Conservation (phyloP, 192 early-diverging fungal genomes). For the Coemansia sp. region DNA sequence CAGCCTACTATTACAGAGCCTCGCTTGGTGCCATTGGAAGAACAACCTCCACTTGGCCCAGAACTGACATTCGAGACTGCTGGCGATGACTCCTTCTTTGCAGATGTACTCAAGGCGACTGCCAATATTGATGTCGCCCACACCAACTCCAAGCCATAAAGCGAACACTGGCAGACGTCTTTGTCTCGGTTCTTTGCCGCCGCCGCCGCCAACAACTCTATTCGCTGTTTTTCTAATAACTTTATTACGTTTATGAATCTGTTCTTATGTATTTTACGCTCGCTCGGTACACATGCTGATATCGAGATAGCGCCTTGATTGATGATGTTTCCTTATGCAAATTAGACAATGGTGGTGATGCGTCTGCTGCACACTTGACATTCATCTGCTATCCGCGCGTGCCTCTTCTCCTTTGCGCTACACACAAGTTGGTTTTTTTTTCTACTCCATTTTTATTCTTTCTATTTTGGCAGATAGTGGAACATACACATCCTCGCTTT, state of each 20-base stretch:
- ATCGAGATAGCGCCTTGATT: neutral
- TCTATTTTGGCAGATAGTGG: neutral
- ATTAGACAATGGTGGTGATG: neutral
- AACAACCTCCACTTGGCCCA: neutral
- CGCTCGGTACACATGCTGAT: neutral
- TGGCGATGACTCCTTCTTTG: slow-evolving; percentile 24
- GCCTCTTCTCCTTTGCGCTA: neutral
- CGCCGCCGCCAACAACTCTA: neutral
- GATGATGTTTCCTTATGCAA: neutral
- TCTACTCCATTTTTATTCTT: neutral
- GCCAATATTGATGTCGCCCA: neutral
- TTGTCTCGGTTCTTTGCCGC: neutral
- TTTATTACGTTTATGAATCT: neutral
- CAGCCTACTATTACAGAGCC: neutral
- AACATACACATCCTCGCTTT: neutral
- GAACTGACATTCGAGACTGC: slow-evolving; percentile 9
- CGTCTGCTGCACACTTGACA: neutral
- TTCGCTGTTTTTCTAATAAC: neutral
- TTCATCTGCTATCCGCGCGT: neutral
- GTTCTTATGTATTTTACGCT: neutral
- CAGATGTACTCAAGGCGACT: slow-evolving; percentile 18
- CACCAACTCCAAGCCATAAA: slow-evolving; percentile 2
- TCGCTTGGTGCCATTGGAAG: neutral
- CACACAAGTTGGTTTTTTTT: neutral
- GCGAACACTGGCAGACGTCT: neutral